These are phyloP conservation scores for Backusella circina DNA, from an alignment of 192 early-diverging fungal genomes.

Conservation along the genomic window DNA sequence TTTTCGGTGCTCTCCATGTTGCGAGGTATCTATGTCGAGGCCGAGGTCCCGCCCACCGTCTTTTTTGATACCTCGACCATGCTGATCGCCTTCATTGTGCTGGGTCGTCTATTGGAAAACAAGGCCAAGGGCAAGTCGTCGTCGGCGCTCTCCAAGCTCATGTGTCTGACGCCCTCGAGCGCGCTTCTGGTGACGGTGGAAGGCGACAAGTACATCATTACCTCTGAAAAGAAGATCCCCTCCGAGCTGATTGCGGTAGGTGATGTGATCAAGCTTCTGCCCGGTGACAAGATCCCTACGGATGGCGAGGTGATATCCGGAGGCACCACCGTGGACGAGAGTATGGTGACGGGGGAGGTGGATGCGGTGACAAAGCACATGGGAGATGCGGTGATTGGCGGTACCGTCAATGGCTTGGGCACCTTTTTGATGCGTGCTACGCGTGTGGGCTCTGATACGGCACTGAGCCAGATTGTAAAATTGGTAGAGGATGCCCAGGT, in stretches of 20 bases:
- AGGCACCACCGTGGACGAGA: slow-evolving; percentile 83
- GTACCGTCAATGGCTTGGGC: slow-evolving; percentile 93
- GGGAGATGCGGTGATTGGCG: slow-evolving; percentile 77
- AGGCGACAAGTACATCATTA: slow-evolving; percentile 32
- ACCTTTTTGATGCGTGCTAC: slow-evolving; percentile 80
- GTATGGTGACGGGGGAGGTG: slow-evolving; percentile 94
- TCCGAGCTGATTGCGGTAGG: slow-evolving; percentile 83
- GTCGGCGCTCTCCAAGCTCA: slow-evolving; percentile 80
- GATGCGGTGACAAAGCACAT: slow-evolving; percentile 68
- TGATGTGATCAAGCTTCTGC: slow-evolving; percentile 85
- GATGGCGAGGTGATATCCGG: slow-evolving; percentile 83
- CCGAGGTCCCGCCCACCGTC: slow-evolving; percentile 62
- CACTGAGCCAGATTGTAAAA: slow-evolving; percentile 87
- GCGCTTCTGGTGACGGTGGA: slow-evolving; percentile 50
- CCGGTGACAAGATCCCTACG: slow-evolving; percentile 90
- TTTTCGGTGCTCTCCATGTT: slow-evolving; percentile 80
- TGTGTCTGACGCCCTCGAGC: slow-evolving; percentile 79
- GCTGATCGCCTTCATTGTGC: slow-evolving; percentile 89
- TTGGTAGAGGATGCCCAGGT: slow-evolving; percentile 94
- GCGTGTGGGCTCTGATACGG: slow-evolving; percentile 88
- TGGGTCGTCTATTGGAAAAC: slow-evolving; percentile 94
- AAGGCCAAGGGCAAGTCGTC: slow-evolving; percentile 93
- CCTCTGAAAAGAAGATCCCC: slow-evolving; percentile 70
- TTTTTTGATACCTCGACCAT: slow-evolving; percentile 94
- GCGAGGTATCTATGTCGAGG: slow-evolving; percentile 50